phyloP scores from a whole-genome alignment of 2,329 filamentous ascomycete species.

The Dothistroma pini region DNA sequence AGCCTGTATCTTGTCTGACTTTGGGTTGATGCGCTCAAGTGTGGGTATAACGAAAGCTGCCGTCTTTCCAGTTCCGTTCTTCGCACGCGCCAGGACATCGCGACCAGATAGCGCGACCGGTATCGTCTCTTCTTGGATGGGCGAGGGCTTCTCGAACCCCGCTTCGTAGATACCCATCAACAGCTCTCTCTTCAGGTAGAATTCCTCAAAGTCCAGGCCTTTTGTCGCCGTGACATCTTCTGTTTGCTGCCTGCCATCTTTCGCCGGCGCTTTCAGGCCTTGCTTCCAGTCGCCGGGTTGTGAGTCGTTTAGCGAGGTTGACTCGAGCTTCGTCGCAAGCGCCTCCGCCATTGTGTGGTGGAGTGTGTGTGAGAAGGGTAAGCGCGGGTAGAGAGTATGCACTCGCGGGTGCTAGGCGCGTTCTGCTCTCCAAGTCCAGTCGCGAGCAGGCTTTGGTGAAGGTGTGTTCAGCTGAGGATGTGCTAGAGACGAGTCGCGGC shows the following conservation, averaged over 20 bases:
- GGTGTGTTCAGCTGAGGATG: not conserved
- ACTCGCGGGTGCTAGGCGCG: constrained; percentile 1
- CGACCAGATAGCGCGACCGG: constrained; percentile 92
- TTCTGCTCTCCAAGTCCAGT: not conserved
- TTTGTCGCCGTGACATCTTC: constrained; percentile 99
- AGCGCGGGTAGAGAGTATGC: not conserved
- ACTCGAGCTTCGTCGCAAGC: constrained; percentile 55
- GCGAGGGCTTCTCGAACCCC: constrained; percentile 96
- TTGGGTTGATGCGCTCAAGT: constrained; percentile 93
- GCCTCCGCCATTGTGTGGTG: constrained; percentile 44
- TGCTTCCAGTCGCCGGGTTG: constrained; percentile 69
- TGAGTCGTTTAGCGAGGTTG: constrained; percentile 51
- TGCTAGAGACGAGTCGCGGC: not conserved
- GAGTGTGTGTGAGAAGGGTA: constrained; percentile 2
- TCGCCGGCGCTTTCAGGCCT: constrained; percentile 65
- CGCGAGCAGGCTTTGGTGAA: not conserved
- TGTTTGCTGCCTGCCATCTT: constrained; percentile 75
- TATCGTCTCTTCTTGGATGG: constrained; percentile 99
- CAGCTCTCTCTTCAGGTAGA: constrained; percentile 88
- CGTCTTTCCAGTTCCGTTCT: constrained; percentile 98
- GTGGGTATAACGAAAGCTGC: constrained; percentile 96
- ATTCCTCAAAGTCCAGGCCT: constrained; percentile 96
- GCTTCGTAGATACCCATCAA: constrained; percentile 99
- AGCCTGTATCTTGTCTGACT: constrained; percentile 92
- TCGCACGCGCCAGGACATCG: constrained; percentile 92